A percentile compares a stretch with the other conserved stretches of the same genome.
Evolutionary conservation across 2,329 filamentous ascomycete genomes (phyloP).

Genomic region (Trichophaea hybrida): DNA sequence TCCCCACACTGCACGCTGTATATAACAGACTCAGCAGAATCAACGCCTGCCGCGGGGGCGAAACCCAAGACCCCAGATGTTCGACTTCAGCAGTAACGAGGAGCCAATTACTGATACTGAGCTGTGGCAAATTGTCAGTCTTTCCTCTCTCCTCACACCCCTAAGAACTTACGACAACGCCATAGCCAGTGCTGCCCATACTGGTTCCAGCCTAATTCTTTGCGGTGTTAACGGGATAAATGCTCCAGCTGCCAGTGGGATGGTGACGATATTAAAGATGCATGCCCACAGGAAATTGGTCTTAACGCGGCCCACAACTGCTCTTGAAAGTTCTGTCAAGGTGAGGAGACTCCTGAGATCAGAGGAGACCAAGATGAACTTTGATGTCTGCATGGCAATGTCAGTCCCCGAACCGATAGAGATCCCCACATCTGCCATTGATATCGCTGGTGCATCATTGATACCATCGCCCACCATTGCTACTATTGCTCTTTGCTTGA

Average conservation of each 20-base stretch:
- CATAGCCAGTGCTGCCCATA: conserved; percentile 87
- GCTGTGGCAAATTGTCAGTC: conserved; percentile 35
- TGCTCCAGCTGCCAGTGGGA: conserved; percentile 69
- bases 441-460: conserved; percentile 70
- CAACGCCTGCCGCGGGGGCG: neutral
- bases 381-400: conserved; percentile 65
- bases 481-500: conserved; percentile 40
- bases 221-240: conserved; percentile 54
- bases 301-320: conserved; percentile 63
- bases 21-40: no score
- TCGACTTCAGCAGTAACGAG: conserved; percentile 54
- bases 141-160: neutral
- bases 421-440: conserved; percentile 68
- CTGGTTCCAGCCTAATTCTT: conserved; percentile 36
- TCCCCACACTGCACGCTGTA: no score
- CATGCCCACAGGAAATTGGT: conserved; percentile 79
- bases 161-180: conserved; percentile 39
- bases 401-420: conserved; percentile 69
- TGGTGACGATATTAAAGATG: conserved; percentile 62
- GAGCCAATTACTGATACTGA: conserved; percentile 79
- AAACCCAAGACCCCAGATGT: conserved; percentile 35
- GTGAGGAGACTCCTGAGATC: conserved; percentile 56
- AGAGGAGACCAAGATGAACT: conserved; percentile 65
- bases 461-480: conserved; percentile 81
- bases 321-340: conserved; percentile 54